Conservation (phyloP, 169 alveolate genomes). For the Cryptosporidium parvum region DNA sequence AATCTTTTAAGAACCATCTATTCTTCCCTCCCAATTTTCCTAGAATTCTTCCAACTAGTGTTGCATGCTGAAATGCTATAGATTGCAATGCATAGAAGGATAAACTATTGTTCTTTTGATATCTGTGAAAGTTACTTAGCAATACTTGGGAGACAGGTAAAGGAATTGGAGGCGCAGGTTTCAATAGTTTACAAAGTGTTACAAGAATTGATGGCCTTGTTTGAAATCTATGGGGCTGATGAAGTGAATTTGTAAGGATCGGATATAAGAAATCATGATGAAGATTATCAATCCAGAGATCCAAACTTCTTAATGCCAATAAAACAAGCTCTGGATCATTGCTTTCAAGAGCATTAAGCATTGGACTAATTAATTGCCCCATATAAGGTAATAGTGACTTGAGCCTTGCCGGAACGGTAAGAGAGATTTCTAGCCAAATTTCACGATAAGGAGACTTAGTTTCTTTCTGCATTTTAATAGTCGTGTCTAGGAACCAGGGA, state of each 20-base stretch:
- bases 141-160: slow-evolving; percentile 60
- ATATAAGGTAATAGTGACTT: slow-evolving; percentile 72
- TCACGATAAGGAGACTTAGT: slow-evolving; percentile 62
- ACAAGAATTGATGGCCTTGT: slow-evolving; percentile 70
- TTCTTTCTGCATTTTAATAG: slow-evolving; percentile 58
- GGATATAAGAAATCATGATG: slow-evolving; percentile 81
- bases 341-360: slow-evolving; percentile 72
- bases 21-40: slow-evolving; percentile 83
- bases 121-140: slow-evolving; percentile 38
- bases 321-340: slow-evolving; percentile 75
- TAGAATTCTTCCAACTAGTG: slow-evolving; percentile 77
- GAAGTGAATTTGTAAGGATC: slow-evolving; percentile 72
- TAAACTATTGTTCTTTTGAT: slow-evolving; percentile 30
- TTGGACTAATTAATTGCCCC: slow-evolving; percentile 68
- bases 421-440: slow-evolving; percentile 65
- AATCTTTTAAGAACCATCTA: slow-evolving; percentile 78
- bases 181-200: slow-evolving; percentile 55
- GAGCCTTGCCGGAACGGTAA: slow-evolving; percentile 71
- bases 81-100: slow-evolving; percentile 65
- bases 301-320: slow-evolving; percentile 79
- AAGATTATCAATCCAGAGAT: slow-evolving; percentile 81
- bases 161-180: slow-evolving; percentile 75
- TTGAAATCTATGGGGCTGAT: slow-evolving; percentile 67
- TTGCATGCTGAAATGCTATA: slow-evolving; percentile 71
- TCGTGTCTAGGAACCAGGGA: slow-evolving; percentile 73